A percentile compares a stretch with the other conserved stretches of the same genome.
phyloP scores from a whole-genome alignment of 108 stramenopile species.

The Hondaea fermentalgiana region DNA sequence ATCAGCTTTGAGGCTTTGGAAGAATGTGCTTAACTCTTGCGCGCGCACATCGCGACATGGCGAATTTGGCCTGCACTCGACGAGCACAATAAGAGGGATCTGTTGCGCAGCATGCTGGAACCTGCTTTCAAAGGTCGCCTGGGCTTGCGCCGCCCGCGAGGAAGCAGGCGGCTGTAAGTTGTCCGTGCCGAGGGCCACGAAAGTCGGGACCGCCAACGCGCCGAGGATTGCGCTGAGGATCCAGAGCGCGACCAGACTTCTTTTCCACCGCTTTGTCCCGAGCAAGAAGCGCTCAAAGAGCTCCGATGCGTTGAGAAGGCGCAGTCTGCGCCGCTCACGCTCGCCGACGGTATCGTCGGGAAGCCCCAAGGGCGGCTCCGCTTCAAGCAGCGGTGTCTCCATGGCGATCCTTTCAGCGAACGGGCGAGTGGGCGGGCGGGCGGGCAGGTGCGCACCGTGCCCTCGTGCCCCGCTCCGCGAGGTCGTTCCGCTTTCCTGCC shows the following conservation, averaged over 20 bases:
- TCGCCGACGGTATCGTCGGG: neutral
- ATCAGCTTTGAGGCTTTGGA: neutral
- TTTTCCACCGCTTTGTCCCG: neutral
- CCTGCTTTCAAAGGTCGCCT: neutral
- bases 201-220: neutral
- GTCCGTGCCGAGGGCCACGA: neutral
- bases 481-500: too few species aligned
- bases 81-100: neutral
- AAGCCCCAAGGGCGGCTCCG: too few species aligned
- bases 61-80: neutral
- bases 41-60: neutral
- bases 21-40: neutral
- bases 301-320: neutral
- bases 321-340: neutral
- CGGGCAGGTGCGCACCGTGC: too few species aligned
- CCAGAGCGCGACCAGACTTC: neutral
- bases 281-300: neutral
- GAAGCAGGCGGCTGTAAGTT: neutral
- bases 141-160: neutral
- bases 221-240: neutral
- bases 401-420: too few species aligned
- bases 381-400: too few species aligned
- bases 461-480: too few species aligned
- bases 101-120: neutral
- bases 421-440: too few species aligned